Conservation (phyloP, 2,329 filamentous ascomycete genomes). For the Zarea fungicola region DNA sequence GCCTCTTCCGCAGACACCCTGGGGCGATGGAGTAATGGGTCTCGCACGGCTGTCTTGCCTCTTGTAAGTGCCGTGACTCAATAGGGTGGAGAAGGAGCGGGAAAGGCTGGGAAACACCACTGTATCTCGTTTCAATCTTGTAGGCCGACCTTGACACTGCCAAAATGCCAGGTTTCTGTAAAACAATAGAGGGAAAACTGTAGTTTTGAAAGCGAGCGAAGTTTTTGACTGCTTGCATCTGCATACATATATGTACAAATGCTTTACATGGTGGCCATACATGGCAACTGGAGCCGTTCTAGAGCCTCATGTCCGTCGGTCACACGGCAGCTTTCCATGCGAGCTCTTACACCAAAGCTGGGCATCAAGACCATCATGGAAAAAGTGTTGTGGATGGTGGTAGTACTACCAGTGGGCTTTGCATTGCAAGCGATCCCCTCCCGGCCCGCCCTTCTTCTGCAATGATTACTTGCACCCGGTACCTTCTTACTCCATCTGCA, state of each 20-base stretch:
- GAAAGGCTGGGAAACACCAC: slow-evolving; percentile 8
- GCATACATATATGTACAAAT: slow-evolving; percentile 2
- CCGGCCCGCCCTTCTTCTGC: neutral
- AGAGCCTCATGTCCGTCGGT: slow-evolving; percentile 4
- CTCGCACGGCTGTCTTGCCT: slow-evolving; percentile 7
- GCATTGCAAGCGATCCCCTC: neutral
- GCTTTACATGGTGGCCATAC: neutral
- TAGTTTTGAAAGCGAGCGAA: too few species aligned
- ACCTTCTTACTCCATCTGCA: slow-evolving; percentile 1
- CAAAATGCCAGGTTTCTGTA: too few species aligned
- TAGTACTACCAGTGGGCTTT: neutral
- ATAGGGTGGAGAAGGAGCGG: slow-evolving; percentile 11
- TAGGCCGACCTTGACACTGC: too few species aligned
- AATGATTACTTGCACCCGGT: slow-evolving; percentile 1
- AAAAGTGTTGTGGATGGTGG: slow-evolving; percentile 4
- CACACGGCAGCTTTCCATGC: slow-evolving; percentile 10
- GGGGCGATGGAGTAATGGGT: slow-evolving; percentile 5
- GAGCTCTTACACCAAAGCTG: too few species aligned
- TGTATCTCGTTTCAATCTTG: slow-evolving; percentile 4
- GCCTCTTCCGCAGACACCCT: neutral
- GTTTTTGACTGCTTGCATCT: neutral
- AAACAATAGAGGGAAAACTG: too few species aligned
- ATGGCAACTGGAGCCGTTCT: slow-evolving; percentile 1
- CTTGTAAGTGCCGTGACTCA: slow-evolving; percentile 10
- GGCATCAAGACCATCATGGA: too few species aligned